Percentiles rank a stretch among this genome's conserved stretches.
Evolutionary conservation across 805 yeast genomes (phyloP).

Genomic region (Spathaspora gorwiae): DNA sequence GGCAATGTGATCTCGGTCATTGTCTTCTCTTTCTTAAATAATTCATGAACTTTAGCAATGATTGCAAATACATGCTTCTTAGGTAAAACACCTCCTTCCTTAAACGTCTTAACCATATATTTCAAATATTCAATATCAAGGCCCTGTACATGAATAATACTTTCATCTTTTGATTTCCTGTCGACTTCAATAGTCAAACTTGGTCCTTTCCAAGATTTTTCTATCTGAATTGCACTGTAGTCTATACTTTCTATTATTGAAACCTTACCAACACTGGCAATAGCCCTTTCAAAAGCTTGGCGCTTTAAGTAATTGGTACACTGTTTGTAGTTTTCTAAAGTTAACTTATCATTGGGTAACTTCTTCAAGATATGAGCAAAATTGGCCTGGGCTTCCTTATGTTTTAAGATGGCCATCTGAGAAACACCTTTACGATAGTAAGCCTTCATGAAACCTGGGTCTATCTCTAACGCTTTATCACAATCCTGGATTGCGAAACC

Average conservation of each 20-base stretch:
- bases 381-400: constrained; percentile 68
- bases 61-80: constrained; percentile 80
- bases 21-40: constrained; percentile 64
- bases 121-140: constrained; percentile 55
- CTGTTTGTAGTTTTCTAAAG: constrained; percentile 57
- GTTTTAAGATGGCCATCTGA: constrained; percentile 66
- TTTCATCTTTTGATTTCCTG: constrained; percentile 16
- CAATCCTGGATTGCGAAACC: constrained; percentile 85
- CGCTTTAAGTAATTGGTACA: constrained; percentile 64
- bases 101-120: constrained; percentile 66
- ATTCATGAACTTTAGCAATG: constrained; percentile 61
- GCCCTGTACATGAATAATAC: constrained; percentile 29
- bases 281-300: constrained; percentile 81
- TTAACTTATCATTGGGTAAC: constrained; percentile 66
- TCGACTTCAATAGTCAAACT: constrained; percentile 37
- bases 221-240: constrained; percentile 45
- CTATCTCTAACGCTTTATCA: constrained; percentile 60
- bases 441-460: constrained; percentile 68
- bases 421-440: constrained; percentile 87
- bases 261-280: constrained; percentile 62
- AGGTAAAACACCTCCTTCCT: constrained; percentile 70
- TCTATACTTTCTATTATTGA: constrained; percentile 46
- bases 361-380: constrained; percentile 56
- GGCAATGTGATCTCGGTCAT: constrained; percentile 63
- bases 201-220: constrained; percentile 59